Base-by-base conservation (phyloP, 2,329 filamentous ascomycete genomes). In the Metarhizium guizhouense region DNA sequence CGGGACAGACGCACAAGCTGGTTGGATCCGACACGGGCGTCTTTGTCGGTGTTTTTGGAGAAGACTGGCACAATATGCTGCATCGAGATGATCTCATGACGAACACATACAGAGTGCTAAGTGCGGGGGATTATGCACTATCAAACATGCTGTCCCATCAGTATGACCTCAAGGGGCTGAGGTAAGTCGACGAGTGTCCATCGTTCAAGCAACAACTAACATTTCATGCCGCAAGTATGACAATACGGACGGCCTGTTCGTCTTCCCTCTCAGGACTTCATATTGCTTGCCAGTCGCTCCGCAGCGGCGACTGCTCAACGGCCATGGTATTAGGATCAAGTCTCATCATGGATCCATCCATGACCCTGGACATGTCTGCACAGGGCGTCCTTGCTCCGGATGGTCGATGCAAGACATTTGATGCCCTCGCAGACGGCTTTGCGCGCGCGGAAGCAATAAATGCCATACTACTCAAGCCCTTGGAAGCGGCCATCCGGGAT, bases 391-490 rank as follows among this genome's bases (percentile, higher is more conserved):
- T 77, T 4, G 71, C 69, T 2, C 62, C 66, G 1, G 62, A 65
- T 1, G 71, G 67, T 30, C 57, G 66, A 36, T 63, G 64, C 47
- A 63, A 68, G 51, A 66, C 66, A 1, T 78, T 76, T 57, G 76
- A 77, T 47, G 65, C 69, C 3, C 62, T 67, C 6, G 79, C 76
- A 0, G 68, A 78, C 54, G 80, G 80, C 0, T 82, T 80, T 56
- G 76, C 68, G 0, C 70, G 77, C 7, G 79, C 74, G 2, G 80
- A 83, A 58, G 79, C 74, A 4, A 61, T 75, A 16, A 72, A 64
- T 2, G 66, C 70, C 5, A 55, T 82, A 5, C 65, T 74, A 6
- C 56, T 83, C 0, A 82, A 82, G 64, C 67, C 62, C 0, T 62
- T 82, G 0, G 65, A 68, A 4, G 70, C 74, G 48, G 79, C 79